Evolutionary conservation across 805 yeast genomes (phyloP).

Genomic region (Starmerella khaoyaiensis): DNA sequence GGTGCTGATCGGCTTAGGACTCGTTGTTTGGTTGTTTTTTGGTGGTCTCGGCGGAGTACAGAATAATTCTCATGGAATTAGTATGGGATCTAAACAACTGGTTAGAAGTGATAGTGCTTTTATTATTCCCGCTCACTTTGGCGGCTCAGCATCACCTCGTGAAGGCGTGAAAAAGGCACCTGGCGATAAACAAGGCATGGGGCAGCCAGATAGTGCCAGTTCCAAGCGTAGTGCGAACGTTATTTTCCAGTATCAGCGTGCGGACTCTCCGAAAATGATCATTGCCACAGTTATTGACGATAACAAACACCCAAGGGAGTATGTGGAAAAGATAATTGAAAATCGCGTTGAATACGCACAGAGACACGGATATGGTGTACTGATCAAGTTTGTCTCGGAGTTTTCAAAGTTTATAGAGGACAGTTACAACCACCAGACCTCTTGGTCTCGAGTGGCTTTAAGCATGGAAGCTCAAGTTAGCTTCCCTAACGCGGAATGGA

Average conservation of each 20-base stretch:
- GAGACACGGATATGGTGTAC: constrained; percentile 66
- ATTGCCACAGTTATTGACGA: constrained; percentile 76
- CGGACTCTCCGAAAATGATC: constrained; percentile 33
- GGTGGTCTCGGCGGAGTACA: constrained; percentile 8
- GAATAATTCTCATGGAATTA: constrained; percentile 1
- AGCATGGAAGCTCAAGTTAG: constrained; percentile 86
- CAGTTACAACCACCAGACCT: constrained; percentile 17
- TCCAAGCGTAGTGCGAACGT: constrained; percentile 8
- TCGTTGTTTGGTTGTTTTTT: constrained; percentile 23
- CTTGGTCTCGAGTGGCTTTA: constrained; percentile 54
- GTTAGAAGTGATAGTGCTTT: constrained; percentile 1
- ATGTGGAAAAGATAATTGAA: constrained; percentile 58
- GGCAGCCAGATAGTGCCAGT: constrained; percentile 6
- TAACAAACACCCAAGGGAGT: constrained; percentile 49
- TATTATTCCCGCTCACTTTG: constrained; percentile 15
- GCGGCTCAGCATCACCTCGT: constrained; percentile 7
- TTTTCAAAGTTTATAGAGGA: constrained; percentile 31
- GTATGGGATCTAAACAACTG: background rate
- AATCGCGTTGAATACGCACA: constrained; percentile 85
- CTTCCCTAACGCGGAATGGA: constrained; percentile 80
- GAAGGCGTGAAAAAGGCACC: constrained; percentile 27
- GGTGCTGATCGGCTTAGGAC: constrained; percentile 20
- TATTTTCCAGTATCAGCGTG: constrained; percentile 18
- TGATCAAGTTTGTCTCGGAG: constrained; percentile 76
- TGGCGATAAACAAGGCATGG: constrained; percentile 23